These are phyloP conservation scores for Waltiozyma sp. DNA, from an alignment of 1,139 yeast genomes.

Conservation along the genomic window DNA sequence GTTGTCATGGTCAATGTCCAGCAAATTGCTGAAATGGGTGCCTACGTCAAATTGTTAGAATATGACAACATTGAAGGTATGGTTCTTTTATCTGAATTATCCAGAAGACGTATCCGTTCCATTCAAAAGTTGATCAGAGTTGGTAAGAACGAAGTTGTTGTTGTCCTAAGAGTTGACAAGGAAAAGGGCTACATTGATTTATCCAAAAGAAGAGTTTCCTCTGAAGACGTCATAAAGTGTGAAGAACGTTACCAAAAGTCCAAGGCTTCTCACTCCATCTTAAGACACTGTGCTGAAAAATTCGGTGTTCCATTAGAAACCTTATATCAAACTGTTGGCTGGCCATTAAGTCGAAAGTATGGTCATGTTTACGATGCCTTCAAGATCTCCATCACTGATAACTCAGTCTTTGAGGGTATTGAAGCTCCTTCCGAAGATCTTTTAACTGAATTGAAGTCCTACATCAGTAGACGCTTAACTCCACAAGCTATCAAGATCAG, in stretches of 20 bases:
- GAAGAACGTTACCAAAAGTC: conserved; percentile 96
- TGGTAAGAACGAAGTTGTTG: conserved; percentile 97
- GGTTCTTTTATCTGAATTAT: conserved; percentile 90
- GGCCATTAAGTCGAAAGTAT: conserved; percentile 93
- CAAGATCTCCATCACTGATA: conserved; percentile 90
- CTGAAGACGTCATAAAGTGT: conserved; percentile 94
- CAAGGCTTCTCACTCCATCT: conserved; percentile 92
- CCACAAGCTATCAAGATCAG: conserved; percentile 97
- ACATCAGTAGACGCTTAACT: conserved; percentile 87
- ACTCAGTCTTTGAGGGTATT: conserved; percentile 73
- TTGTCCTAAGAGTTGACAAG: conserved; percentile 96
- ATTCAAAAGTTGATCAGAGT: conserved; percentile 96
- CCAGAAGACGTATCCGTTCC: conserved; percentile 97
- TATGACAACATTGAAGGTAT: conserved; percentile 98
- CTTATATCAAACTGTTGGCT: conserved; percentile 80
- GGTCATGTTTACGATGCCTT: conserved; percentile 98
- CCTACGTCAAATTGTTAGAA: conserved; percentile 88
- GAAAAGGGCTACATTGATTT: conserved; percentile 97
- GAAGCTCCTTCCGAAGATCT: conserved; percentile 52
- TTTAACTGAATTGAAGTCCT: conserved; percentile 69
- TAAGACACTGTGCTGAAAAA: conserved; percentile 97
- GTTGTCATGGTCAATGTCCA: conserved; percentile 98
- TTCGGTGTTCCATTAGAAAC: conserved; percentile 79
- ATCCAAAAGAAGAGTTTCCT: conserved; percentile 95
- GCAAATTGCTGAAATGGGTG: conserved; percentile 98